Percentiles rank a stretch among this genome's conserved stretches.
Evolutionary conservation across 2,329 filamentous ascomycete genomes (phyloP).

Genomic region (Pseudogymnoascus sp.): DNA sequence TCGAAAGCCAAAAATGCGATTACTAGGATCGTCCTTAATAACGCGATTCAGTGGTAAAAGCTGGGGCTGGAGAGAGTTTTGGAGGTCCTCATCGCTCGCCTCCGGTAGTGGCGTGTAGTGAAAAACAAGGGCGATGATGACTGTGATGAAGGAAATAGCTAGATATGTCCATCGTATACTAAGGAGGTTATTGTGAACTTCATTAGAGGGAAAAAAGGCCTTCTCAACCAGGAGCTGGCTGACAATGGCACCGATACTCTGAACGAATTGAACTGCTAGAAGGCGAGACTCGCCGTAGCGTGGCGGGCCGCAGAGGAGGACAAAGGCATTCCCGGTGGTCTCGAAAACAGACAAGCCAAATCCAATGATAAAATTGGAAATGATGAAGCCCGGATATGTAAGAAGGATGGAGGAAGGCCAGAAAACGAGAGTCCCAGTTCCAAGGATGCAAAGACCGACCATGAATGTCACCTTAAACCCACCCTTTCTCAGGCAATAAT

Average conservation of each 20-base stretch:
- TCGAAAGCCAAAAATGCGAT: slow-evolving; percentile 52
- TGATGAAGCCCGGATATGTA: slow-evolving; percentile 73
- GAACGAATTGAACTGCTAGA: slow-evolving; percentile 67
- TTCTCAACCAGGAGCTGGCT: slow-evolving; percentile 67
- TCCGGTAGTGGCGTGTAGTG: slow-evolving; percentile 59
- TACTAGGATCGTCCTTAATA: slow-evolving; percentile 69
- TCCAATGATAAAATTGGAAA: slow-evolving; percentile 66
- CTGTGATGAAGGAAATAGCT: slow-evolving; percentile 66
- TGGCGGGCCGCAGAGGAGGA: slow-evolving; percentile 64
- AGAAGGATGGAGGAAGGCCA: slow-evolving; percentile 71
- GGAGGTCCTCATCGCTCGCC: slow-evolving; percentile 39
- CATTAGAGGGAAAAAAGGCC: slow-evolving; percentile 54
- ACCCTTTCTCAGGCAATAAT: slow-evolving; percentile 60
- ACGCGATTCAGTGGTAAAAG: slow-evolving; percentile 60
- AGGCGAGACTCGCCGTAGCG: slow-evolving; percentile 69
- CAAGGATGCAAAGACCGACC: slow-evolving; percentile 65
- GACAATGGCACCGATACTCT: slow-evolving; percentile 66
- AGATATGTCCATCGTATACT: slow-evolving; percentile 75
- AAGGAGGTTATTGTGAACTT: slow-evolving; percentile 47
- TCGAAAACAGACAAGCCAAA: slow-evolving; percentile 71
- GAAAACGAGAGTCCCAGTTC: slow-evolving; percentile 69
- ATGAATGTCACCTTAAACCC: slow-evolving; percentile 75
- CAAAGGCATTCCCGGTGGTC: slow-evolving; percentile 70
- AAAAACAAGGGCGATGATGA: slow-evolving; percentile 58
- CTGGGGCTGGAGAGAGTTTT: slow-evolving; percentile 54